phyloP scores from a whole-genome alignment of 129 eudicot species.

The Sambucus nigra region DNA sequence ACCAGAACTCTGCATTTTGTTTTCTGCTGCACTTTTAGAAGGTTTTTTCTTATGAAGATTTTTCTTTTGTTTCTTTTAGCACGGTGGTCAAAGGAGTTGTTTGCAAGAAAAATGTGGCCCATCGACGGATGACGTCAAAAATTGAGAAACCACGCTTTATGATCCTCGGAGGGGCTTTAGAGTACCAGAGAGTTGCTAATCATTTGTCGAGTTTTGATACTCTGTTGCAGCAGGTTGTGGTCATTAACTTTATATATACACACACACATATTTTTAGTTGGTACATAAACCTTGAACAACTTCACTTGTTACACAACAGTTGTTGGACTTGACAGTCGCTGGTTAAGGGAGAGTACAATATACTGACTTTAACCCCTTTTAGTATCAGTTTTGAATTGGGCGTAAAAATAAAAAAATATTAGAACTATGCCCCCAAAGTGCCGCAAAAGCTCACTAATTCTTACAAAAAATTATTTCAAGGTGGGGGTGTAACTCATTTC shows the following conservation, averaged over 20 bases:
- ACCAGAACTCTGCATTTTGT: not conserved
- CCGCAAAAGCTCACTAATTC: no score
- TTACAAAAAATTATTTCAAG: no score
- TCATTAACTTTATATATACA: not conserved
- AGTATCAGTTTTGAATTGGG: no score
- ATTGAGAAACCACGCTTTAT: conserved; percentile 74
- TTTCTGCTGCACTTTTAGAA: not conserved
- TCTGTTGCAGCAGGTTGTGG: conserved; percentile 79
- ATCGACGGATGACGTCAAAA: conserved; percentile 83
- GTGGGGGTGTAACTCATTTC: no score
- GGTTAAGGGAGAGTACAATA: no score
- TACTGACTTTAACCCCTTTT: no score
- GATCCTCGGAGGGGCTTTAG: conserved; percentile 97
- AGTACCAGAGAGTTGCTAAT: conserved; percentile 92
- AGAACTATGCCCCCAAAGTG: no score
- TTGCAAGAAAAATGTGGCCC: conserved; percentile 98
- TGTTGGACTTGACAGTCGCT: no score
- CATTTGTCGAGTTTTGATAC: conserved; percentile 92
- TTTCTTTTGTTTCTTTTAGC: conserved; percentile 20
- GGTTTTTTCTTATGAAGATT: conserved; percentile 10
- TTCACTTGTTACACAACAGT: not conserved
- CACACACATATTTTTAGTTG: not conserved
- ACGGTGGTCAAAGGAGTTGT: conserved; percentile 85
- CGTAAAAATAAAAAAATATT: no score
- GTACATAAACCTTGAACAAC: not conserved